Evolutionary conservation across 2,329 filamentous ascomycete genomes (phyloP).

Genomic region (Monascus ruber): DNA sequence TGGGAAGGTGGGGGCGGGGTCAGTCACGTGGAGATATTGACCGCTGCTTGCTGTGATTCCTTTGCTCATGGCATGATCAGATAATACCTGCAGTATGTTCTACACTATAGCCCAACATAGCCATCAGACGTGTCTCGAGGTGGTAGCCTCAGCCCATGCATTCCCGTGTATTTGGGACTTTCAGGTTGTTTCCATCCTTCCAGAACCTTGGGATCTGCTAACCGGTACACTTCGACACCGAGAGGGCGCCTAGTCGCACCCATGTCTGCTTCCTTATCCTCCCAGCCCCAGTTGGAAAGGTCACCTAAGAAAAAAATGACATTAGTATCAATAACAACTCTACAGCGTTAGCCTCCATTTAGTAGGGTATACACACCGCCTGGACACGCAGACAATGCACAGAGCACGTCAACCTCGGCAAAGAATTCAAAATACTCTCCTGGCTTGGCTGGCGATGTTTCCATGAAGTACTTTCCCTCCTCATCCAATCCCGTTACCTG

Average conservation of each 20-base stretch:
- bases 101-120: constrained; percentile 14
- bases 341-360: not conserved
- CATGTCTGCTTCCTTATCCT: constrained; percentile 45
- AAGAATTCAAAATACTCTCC: constrained; percentile 61
- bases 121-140: constrained; percentile 14
- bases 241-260: constrained; percentile 63
- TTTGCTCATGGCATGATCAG: too few species aligned
- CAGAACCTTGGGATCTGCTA: constrained; percentile 45
- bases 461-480: constrained; percentile 65
- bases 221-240: constrained; percentile 58
- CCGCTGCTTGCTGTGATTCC: too few species aligned
- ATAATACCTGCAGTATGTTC: too few species aligned
- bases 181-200: constrained; percentile 53
- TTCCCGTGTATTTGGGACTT: constrained; percentile 50
- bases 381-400: constrained; percentile 58
- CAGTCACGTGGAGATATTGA: too few species aligned
- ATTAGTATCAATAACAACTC: constrained; percentile 6
- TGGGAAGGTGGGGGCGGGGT: too few species aligned
- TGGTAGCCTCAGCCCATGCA: constrained; percentile 52
- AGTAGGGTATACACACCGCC: constrained; percentile 38
- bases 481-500: constrained; percentile 70
- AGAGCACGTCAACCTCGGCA: constrained; percentile 64
- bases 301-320: constrained; percentile 40
- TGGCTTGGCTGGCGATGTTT: constrained; percentile 35
- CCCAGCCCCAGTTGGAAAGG: constrained; percentile 71